Evolutionary conservation across 768 basidiomycete genomes (phyloP), one percentile per base, ranked within the genome.

Genomic region (Cyclocybe cylindracea): DNA sequence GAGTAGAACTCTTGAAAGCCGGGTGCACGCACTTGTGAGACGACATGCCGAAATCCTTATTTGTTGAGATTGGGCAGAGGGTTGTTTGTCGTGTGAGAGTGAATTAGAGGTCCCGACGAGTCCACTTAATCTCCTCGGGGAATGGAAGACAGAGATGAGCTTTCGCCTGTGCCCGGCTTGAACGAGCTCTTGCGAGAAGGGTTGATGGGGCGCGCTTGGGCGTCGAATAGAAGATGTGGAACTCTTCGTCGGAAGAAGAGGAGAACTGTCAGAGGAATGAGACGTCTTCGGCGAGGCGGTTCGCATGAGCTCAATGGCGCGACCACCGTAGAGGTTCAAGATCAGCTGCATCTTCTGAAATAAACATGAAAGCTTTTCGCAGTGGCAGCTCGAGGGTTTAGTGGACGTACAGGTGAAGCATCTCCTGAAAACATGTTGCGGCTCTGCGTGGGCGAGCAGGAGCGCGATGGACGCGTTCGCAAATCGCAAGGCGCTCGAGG

Each of bases 401-500:
- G n/a, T 24, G 43, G 46, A 61, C 64, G 56, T 48, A 66, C 65
- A 35, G 59, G 58, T 33, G 65, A 61, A 42, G 57, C 50, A 3
- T 50, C 49, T 4, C 55, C 55, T 7, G 63, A 59, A 39, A 58
- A 57, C 5, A 2, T 24, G 24, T 47, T n/a, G 18, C 54, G 52
- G 36, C 58, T 61, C 4, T 47, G 50, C 2, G 48, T 47, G 7
- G 64, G 61, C 14, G 64, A 63, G 32, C 36, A 44, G 51, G 55
- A 60, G 36, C 53, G 58, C 48, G 65, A 75, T 78, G 40, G 75
- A 70, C 49, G 68, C 72, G 47, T 76, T 76, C 39, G 79, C 61
- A 57, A 83, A 81, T n/a, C n/a, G 78, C 78, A 51, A 75, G 67
- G 55, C 81, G 79, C 52, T 79, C 77, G 43, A 70, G 70, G 19